Conservation (phyloP, 2,329 filamentous ascomycete genomes). For the Xylaria sp. region DNA sequence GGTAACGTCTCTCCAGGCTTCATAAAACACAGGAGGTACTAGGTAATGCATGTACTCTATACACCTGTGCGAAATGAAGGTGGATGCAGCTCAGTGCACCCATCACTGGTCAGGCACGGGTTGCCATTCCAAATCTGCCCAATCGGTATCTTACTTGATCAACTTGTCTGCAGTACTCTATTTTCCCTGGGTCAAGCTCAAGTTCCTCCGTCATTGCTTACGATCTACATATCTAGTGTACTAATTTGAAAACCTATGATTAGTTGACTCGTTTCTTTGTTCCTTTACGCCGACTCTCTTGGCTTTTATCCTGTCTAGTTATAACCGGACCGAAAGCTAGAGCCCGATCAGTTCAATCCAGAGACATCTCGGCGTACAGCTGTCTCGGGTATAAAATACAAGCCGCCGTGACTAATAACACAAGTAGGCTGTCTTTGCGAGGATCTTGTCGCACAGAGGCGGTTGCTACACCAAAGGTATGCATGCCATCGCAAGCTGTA, state of each 20-base stretch:
- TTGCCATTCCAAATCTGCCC: constrained; percentile 29
- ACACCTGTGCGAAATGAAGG: constrained; percentile 19
- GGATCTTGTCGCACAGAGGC: neutral
- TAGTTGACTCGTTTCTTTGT: neutral
- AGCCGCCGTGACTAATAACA: neutral
- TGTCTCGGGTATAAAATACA: constrained; percentile 3
- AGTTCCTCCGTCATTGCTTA: neutral
- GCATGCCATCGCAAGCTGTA: neutral
- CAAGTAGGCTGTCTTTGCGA: neutral
- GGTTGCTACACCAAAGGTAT: neutral
- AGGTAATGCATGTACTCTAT: neutral
- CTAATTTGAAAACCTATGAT: neutral
- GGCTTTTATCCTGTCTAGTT: neutral
- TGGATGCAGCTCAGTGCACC: constrained; percentile 7
- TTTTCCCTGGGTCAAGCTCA: constrained; percentile 5
- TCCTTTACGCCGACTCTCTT: neutral
- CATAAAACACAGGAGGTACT: neutral
- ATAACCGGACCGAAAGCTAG: neutral
- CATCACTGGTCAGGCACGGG: neutral
- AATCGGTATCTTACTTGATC: neutral
- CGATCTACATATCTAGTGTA: no score
- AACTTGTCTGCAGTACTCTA: neutral
- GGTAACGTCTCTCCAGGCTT: no score
- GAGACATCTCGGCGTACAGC: constrained; percentile 1
- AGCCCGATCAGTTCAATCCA: neutral